Evolutionary conservation across 306 rosid species (phyloP).

Genomic region (Vigna nakashimae): DNA sequence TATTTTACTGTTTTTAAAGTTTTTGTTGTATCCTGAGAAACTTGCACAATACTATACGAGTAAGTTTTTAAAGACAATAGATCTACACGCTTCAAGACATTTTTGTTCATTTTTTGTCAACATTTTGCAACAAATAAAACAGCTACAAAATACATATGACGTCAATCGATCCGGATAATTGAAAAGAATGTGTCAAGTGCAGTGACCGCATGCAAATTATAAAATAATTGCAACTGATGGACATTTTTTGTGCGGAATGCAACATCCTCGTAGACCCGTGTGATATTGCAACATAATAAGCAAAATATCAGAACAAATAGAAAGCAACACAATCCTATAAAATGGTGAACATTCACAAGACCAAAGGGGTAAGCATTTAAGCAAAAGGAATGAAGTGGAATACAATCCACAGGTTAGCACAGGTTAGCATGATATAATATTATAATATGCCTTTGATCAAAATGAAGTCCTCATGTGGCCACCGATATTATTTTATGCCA

Average conservation of each 20-base stretch:
- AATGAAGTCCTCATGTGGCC: background rate
- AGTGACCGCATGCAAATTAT: constrained; percentile 2
- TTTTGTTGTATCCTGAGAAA: no score
- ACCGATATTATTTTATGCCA: background rate
- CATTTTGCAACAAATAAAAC: background rate
- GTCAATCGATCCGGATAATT: background rate
- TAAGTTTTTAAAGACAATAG: background rate
- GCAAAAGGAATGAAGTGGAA: background rate
- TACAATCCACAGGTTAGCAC: background rate
- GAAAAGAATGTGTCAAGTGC: constrained; percentile 3
- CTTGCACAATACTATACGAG: background rate
- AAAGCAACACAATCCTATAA: background rate
- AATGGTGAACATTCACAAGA: no score
- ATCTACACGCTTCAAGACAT: no score
- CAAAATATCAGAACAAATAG: constrained; percentile 32
- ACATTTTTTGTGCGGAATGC: constrained; percentile 5
- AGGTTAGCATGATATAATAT: background rate
- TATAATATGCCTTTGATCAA: background rate
- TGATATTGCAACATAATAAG: constrained; percentile 34
- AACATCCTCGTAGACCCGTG: constrained; percentile 53
- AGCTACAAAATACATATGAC: constrained; percentile 16
- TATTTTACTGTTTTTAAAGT: no score
- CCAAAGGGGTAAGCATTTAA: no score
- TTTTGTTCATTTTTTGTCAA: no score
- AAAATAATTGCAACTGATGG: constrained; percentile 28